These are phyloP conservation scores for Pluteus cervinus DNA, from an alignment of 768 basidiomycete species.

Conservation along the genomic window DNA sequence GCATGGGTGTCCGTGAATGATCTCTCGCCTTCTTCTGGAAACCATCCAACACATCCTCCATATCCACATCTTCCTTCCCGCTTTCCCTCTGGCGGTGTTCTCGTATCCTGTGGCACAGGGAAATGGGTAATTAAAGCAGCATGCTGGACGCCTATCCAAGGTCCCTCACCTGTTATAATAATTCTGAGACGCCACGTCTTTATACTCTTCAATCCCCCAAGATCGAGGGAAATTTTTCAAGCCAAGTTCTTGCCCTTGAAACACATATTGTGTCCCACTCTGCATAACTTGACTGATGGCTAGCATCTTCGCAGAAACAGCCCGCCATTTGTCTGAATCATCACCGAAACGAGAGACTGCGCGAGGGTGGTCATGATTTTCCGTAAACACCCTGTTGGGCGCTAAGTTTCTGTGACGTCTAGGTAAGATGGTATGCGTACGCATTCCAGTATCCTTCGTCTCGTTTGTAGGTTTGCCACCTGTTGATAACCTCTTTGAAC, in stretches of 20 bases:
- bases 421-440: slow-evolving; percentile 36
- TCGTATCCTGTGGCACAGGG: slow-evolving; percentile 25
- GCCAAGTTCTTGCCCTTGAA: slow-evolving; percentile 72
- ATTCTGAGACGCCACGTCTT: slow-evolving; percentile 59
- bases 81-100: slow-evolving; percentile 27
- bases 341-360: slow-evolving; percentile 63
- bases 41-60: slow-evolving; percentile 52
- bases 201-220: slow-evolving; percentile 72
- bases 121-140: slow-evolving; percentile 1
- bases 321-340: slow-evolving; percentile 52
- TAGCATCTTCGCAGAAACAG: slow-evolving; percentile 57
- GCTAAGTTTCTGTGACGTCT: too few species aligned
- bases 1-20: slow-evolving; percentile 66
- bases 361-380: slow-evolving; percentile 67
- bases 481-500: slow-evolving; percentile 37
- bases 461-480: slow-evolving; percentile 57
- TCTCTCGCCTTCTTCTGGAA: slow-evolving; percentile 64
- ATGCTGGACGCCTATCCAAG: neutral
- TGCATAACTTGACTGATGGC: slow-evolving; percentile 56
- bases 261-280: slow-evolving; percentile 64
- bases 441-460: slow-evolving; percentile 65
- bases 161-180: slow-evolving; percentile 47
- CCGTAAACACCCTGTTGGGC: slow-evolving; percentile 54
- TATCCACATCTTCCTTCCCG: slow-evolving; percentile 40
- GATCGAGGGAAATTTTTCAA: slow-evolving; percentile 53